Percentiles rank a stretch among this genome's conserved stretches.
These are phyloP conservation scores for Magnusiomyces ingens DNA, from an alignment of 1,139 yeast genomes.

Conservation along the genomic window DNA sequence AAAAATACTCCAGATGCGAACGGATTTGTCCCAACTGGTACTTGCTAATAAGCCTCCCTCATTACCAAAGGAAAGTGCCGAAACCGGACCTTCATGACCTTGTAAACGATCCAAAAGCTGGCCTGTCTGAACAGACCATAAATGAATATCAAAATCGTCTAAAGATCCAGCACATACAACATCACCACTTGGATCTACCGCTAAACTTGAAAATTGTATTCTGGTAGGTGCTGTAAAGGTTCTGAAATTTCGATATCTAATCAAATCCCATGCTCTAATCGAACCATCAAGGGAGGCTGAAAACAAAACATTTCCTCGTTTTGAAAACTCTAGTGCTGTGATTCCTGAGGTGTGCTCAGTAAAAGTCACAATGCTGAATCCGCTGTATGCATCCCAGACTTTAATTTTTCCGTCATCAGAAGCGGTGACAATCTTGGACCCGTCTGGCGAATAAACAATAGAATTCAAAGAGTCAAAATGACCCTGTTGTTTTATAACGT, in stretches of 20 bases:
- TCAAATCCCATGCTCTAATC: slow-evolving; percentile 92
- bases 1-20: slow-evolving; percentile 88
- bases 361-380: slow-evolving; percentile 88
- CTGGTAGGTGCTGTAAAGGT: slow-evolving; percentile 89
- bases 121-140: slow-evolving; percentile 97
- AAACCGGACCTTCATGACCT: slow-evolving; percentile 96
- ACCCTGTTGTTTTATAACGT: slow-evolving; percentile 91
- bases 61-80: slow-evolving; percentile 76
- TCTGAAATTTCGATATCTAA: slow-evolving; percentile 88
- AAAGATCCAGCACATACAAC: slow-evolving; percentile 92
- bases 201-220: slow-evolving; percentile 79
- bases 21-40: slow-evolving; percentile 95
- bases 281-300: slow-evolving; percentile 95
- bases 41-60: slow-evolving; percentile 74
- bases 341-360: slow-evolving; percentile 87
- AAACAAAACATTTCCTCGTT: slow-evolving; percentile 81
- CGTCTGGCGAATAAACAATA: slow-evolving; percentile 88
- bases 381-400: slow-evolving; percentile 91
- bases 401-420: slow-evolving; percentile 96
- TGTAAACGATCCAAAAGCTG: slow-evolving; percentile 79
- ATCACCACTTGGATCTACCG: slow-evolving; percentile 97
- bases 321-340: slow-evolving; percentile 80
- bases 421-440: slow-evolving; percentile 85
- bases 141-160: slow-evolving; percentile 83
- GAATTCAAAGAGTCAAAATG: slow-evolving; percentile 89